Conservation (phyloP, 352 stramenopile genomes). For the Phytophthora fragariae region DNA sequence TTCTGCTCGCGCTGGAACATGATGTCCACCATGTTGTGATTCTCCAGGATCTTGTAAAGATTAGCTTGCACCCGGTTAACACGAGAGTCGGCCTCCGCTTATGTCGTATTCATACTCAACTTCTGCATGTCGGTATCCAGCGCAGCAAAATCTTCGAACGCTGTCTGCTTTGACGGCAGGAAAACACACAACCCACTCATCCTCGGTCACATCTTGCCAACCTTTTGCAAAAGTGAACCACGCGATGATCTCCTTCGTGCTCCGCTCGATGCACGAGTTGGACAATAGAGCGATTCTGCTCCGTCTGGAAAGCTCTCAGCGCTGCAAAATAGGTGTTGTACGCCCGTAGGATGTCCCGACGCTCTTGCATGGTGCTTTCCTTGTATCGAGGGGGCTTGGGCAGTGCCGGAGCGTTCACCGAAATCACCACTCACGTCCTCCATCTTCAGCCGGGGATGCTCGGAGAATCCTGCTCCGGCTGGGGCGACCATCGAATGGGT, state of each 20-base stretch:
- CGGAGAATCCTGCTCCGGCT: background rate
- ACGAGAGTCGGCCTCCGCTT: background rate
- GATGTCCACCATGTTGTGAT: background rate
- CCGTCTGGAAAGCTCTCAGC: background rate
- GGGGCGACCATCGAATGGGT: background rate
- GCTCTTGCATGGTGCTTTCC: background rate
- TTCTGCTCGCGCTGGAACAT: background rate
- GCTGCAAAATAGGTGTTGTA: background rate
- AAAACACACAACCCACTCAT: background rate
- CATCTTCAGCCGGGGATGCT: background rate
- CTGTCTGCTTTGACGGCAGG: background rate
- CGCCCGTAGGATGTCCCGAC: background rate
- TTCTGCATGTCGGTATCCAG: background rate
- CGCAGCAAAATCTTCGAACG: background rate
- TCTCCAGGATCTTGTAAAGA: background rate
- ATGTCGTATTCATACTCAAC: background rate
- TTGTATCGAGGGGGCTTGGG: constrained; percentile 2
- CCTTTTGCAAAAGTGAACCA: background rate
- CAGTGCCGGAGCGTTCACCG: background rate
- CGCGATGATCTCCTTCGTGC: background rate
- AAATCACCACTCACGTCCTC: background rate
- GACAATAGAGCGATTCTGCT: background rate
- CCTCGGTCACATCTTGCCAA: constrained; percentile 3
- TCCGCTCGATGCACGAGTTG: background rate
- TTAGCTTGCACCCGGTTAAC: constrained; percentile 2